These are phyloP conservation scores for Wickerhamomyces bisporus DNA, from an alignment of 805 yeast genomes.

Conservation along the genomic window DNA sequence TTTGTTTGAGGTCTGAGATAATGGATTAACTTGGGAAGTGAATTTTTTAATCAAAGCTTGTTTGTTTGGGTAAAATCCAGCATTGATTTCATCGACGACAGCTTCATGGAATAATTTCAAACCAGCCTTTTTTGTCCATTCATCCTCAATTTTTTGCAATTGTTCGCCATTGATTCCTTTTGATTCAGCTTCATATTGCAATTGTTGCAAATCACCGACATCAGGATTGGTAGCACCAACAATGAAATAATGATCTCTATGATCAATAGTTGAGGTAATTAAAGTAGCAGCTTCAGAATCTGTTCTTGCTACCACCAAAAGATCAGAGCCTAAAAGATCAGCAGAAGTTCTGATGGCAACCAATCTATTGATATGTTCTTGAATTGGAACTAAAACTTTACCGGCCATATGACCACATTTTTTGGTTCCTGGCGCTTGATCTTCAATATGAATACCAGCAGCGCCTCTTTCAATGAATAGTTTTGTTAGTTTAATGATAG, in stretches of 20 bases:
- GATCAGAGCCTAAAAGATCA: conserved; percentile 84
- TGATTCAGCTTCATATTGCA: conserved; percentile 77
- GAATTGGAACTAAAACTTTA: conserved; percentile 94
- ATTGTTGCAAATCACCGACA: conserved; percentile 64
- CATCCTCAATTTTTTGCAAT: conserved; percentile 67
- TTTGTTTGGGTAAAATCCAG: conserved; percentile 55
- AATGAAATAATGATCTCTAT: conserved; percentile 89
- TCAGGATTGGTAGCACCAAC: conserved; percentile 88
- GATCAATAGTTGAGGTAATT: conserved; percentile 88
- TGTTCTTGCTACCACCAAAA: conserved; percentile 88
- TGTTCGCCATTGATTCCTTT: conserved; percentile 67
- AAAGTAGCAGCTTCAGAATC: conserved; percentile 98
- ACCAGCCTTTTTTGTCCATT: conserved; percentile 81
- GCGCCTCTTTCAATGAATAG: conserved; percentile 97
- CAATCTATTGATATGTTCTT: conserved; percentile 93
- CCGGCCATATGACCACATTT: conserved; percentile 99
- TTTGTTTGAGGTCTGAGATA: conserved; percentile 66
- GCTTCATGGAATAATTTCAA: conserved; percentile 89
- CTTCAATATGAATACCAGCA: conserved; percentile 98
- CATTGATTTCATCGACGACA: conserved; percentile 73
- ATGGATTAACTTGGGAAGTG: conserved; percentile 64
- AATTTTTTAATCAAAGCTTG: conserved; percentile 59
- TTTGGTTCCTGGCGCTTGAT: conserved; percentile 98
- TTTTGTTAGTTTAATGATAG: conserved; percentile 91
- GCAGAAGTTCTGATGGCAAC: conserved; percentile 94